Conservation (phyloP, 495 filamentous ascomycete species). For the Hypoxylon lienhwacheense region DNA sequence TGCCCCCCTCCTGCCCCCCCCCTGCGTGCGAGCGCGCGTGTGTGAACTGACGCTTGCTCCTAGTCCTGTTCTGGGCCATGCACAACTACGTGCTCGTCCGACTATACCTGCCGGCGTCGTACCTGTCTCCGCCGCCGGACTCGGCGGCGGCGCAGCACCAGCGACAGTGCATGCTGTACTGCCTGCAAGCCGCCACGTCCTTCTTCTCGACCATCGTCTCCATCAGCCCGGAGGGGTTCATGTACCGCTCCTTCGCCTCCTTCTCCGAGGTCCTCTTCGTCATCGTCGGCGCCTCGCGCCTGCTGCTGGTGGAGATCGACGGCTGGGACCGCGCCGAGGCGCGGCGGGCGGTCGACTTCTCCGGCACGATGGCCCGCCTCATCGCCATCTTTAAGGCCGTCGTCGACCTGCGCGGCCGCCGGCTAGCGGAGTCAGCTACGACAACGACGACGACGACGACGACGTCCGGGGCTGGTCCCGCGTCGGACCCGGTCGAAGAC, state of each 20-base stretch:
- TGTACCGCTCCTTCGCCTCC: conserved; percentile 26
- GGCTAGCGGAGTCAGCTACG: conserved; percentile 14
- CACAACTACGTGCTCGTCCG: conserved; percentile 37
- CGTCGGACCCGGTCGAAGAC: conserved; percentile 20
- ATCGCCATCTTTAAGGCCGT: conserved; percentile 8
- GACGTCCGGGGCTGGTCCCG: conserved; percentile 1
- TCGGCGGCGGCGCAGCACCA: conserved; percentile 23
- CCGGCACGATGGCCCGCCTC: conserved; percentile 21
- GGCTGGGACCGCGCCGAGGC: conserved; percentile 36
- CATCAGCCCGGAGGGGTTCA: conserved; percentile 24
- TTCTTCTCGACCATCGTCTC: conserved; percentile 27
- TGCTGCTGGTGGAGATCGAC: conserved; percentile 32
- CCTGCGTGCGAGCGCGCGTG: background rate
- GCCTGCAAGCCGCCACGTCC: conserved; percentile 30
- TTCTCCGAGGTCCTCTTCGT: conserved; percentile 34
- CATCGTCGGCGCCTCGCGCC: conserved; percentile 31
- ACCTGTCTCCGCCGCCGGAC: conserved; percentile 23
- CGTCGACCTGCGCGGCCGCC: conserved; percentile 7
- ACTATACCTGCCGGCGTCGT: conserved; percentile 38
- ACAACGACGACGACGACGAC: conserved; percentile 18
- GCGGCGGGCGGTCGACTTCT: conserved; percentile 29
- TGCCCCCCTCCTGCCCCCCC: background rate
- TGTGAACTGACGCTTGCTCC: conserved; percentile 7
- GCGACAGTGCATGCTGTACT: conserved; percentile 33
- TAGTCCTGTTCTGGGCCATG: conserved; percentile 36